Evolutionary conservation across 1,139 yeast genomes (phyloP), one percentile per base, ranked within the genome.

Genomic region (Kodamaea alishanica): DNA sequence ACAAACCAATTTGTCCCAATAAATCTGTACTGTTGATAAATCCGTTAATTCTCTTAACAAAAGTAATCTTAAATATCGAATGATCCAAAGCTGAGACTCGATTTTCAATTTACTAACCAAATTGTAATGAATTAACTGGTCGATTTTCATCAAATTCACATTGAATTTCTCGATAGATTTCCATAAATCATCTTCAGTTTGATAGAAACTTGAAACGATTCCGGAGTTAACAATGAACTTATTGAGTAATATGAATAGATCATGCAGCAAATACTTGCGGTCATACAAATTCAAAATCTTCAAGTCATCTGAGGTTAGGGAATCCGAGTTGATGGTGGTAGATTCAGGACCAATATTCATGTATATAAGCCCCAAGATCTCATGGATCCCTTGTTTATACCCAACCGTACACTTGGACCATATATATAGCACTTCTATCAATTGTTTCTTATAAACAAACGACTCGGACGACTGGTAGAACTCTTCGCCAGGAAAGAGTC

Each of bases 361-460:
- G 51, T 72, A 81, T 2, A 83, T 63, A 41, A 81, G 54, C 1
- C 87, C 89, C 45, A 80, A 63, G 9, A 83, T 64, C 53, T 83
- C 90, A 57, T 83, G 90, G 45, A 77, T 67, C 0, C 90, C 90
- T 52, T 83, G 90, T 49, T 77, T 80, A 55, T 83, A 83, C 2
- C 79, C 76, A n/a, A 70, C 65, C 30, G 60, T 56, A 46, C 72
- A 67, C 49, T 73, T 71, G 25, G 79, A 61, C 73, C 81, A 79
- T 6, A 75, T 62, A 55, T 66, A 81, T 24, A 83, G 54, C 3
- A 82, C 62, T 47, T 76, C 75, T 20, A 75, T 66, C 44, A 83
- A 60, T 34, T 68, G 70, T 8, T 60, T 51, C 49, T 75, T 75
- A 34, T 66, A 61, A 5, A 43, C 41, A 1, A 51, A 42, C 6